Conservation (phyloP, 2,329 filamentous ascomycete species). For the Periconia digitata region DNA sequence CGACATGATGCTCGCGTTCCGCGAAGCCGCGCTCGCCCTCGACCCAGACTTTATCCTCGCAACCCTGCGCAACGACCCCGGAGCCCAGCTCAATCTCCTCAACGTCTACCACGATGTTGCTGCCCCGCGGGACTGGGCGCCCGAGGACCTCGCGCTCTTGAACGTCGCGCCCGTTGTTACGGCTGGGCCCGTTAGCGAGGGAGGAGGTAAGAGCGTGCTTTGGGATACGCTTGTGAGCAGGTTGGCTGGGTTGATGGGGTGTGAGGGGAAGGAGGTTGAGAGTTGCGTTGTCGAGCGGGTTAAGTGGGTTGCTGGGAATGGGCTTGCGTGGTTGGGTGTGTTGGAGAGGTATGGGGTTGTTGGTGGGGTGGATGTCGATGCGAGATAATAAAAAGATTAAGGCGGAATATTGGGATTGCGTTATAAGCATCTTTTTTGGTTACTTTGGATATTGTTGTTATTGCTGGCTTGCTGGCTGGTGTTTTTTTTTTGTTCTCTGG, state of each 20-base stretch:
- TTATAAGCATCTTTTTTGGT: too few species aligned
- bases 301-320: conserved; percentile 18
- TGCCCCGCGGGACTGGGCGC: too few species aligned
- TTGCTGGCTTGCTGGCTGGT: too few species aligned
- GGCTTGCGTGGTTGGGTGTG: conserved; percentile 24
- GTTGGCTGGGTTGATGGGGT: conserved; percentile 21
- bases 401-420: too few species aligned
- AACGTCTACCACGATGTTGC: conserved; percentile 33
- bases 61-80: conserved; percentile 16
- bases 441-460: too few species aligned
- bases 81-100: conserved; percentile 21
- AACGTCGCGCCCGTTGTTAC: conserved; percentile 29
- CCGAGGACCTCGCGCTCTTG: too few species aligned
- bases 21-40: conserved; percentile 28
- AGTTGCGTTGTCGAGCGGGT: conserved; percentile 19
- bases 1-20: conserved; percentile 34
- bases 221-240: conserved; percentile 31
- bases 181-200: conserved; percentile 26
- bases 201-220: conserved; percentile 13
- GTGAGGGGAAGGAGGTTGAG: conserved; percentile 23
- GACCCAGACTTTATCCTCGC: conserved; percentile 30
- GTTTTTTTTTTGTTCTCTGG: too few species aligned
- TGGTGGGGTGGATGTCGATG: conserved; percentile 25
- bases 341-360: conserved; percentile 26
- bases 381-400: too few species aligned